These are phyloP conservation scores for Sungouiella blattae DNA, from an alignment of 805 yeast species.

Conservation along the genomic window DNA sequence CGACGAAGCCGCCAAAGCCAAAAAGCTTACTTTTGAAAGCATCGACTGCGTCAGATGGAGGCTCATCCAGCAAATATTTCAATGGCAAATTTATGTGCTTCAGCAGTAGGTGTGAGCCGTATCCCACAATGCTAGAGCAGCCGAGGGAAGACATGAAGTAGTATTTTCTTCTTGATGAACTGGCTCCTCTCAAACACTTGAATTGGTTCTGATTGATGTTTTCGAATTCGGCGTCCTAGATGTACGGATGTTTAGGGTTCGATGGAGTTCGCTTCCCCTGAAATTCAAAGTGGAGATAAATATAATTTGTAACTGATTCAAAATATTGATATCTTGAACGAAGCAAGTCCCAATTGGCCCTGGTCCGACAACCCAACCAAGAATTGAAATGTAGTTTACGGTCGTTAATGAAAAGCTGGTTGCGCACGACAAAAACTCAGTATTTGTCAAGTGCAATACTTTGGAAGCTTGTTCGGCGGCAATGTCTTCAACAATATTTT, in stretches of 20 bases:
- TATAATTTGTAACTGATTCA: no score
- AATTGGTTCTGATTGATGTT: not conserved
- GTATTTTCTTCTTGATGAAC: not conserved
- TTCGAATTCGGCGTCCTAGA: not conserved
- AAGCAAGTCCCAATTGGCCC: no score
- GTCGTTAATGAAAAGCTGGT: no score
- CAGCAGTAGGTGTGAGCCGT: constrained; percentile 14
- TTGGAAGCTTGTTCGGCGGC: no score
- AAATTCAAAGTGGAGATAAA: no score
- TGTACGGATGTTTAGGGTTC: constrained; percentile 4
- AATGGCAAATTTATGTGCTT: constrained; percentile 15
- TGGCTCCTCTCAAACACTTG: not conserved
- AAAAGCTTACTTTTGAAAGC: constrained; percentile 8
- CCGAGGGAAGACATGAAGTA: constrained; percentile 10
- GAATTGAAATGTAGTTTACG: no score
- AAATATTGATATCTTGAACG: no score
- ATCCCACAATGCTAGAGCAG: constrained; percentile 13
- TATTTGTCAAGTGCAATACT: no score
- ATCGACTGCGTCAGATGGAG: constrained; percentile 6
- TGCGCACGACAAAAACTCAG: no score
- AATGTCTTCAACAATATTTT: constrained; percentile 88
- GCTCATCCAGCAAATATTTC: constrained; percentile 5
- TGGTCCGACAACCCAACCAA: no score
- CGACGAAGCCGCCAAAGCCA: constrained; percentile 12
- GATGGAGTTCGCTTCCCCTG: no score